Conservation (phyloP, 1,284 basidiomycete genomes). For the Malassezia furfur region DNA sequence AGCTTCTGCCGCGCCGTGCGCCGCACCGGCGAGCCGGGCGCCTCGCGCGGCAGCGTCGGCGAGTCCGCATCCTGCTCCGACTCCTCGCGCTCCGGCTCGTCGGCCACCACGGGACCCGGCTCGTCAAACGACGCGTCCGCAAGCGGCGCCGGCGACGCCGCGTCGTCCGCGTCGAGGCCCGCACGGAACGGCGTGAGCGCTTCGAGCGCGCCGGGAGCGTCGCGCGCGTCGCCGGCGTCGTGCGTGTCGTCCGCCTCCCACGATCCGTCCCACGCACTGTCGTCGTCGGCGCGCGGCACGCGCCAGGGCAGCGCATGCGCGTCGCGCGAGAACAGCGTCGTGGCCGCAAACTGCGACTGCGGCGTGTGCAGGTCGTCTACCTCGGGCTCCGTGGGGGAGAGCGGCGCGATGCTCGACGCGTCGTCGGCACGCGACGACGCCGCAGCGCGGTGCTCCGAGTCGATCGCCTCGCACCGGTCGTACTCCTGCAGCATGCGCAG, state of each 20-base stretch:
- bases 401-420: neutral
- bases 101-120: neutral
- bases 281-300: neutral
- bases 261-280: neutral
- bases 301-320: conserved; percentile 1
- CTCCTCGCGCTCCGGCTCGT: neutral
- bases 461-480: conserved; percentile 33
- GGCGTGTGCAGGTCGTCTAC: conserved; percentile 7
- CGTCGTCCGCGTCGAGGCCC: conserved; percentile 6
- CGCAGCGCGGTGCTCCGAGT: conserved; percentile 6
- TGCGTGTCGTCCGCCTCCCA: neutral
- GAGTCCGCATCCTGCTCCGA: neutral
- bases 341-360: conserved; percentile 13
- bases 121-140: neutral
- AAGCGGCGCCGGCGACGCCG: neutral
- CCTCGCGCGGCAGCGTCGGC: conserved; percentile 2
- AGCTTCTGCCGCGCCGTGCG: conserved; percentile 15
- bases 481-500: conserved; percentile 74
- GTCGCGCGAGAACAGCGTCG: conserved; percentile 10
- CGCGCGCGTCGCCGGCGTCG: neutral
- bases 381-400: neutral
- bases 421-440: neutral
- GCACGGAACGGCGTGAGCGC: conserved; percentile 10
- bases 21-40: conserved; percentile 3
- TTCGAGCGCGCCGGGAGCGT: neutral